Evolutionary conservation across 2,329 filamentous ascomycete species (phyloP).

Genomic region (Cordyceps tenuipes): DNA sequence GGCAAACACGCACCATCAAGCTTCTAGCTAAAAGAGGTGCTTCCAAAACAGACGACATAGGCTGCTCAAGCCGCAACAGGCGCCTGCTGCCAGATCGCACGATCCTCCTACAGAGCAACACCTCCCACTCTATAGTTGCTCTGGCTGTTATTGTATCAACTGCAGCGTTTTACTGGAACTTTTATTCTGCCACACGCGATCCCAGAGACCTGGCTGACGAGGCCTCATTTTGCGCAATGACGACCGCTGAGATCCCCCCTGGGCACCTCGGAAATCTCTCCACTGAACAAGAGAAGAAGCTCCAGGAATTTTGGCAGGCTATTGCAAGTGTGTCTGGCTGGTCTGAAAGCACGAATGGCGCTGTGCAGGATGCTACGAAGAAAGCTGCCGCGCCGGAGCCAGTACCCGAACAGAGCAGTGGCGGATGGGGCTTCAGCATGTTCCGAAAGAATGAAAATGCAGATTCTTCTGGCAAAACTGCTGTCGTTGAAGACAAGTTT

Average conservation of each 20-base stretch:
- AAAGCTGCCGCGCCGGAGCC: slow-evolving; percentile 22
- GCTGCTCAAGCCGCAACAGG: background rate
- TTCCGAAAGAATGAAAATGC: slow-evolving; percentile 56
- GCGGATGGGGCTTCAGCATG: slow-evolving; percentile 63
- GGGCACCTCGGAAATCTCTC: slow-evolving; percentile 83
- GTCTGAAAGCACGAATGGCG: slow-evolving; percentile 17
- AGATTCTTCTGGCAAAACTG: slow-evolving; percentile 30
- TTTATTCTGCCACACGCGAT: background rate
- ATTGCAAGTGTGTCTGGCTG: slow-evolving; percentile 71
- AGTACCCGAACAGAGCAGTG: slow-evolving; percentile 42
- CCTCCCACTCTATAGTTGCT: background rate
- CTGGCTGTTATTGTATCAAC: background rate
- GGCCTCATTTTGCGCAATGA: slow-evolving; percentile 25
- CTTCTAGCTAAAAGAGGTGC: background rate
- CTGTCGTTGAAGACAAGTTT: slow-evolving; percentile 77
- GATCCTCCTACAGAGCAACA: background rate
- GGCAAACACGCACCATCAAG: background rate
- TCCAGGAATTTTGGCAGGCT: slow-evolving; percentile 77
- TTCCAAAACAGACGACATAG: background rate
- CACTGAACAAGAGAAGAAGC: slow-evolving; percentile 77
- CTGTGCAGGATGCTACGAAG: slow-evolving; percentile 22
- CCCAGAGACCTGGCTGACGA: background rate
- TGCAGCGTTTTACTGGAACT: background rate
- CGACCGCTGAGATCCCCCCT: slow-evolving; percentile 38
- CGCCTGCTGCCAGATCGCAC: background rate